Evolutionary conservation across 1,139 yeast genomes (phyloP), one percentile per base, ranked within the genome.

Genomic region (Pichia sp.): DNA sequence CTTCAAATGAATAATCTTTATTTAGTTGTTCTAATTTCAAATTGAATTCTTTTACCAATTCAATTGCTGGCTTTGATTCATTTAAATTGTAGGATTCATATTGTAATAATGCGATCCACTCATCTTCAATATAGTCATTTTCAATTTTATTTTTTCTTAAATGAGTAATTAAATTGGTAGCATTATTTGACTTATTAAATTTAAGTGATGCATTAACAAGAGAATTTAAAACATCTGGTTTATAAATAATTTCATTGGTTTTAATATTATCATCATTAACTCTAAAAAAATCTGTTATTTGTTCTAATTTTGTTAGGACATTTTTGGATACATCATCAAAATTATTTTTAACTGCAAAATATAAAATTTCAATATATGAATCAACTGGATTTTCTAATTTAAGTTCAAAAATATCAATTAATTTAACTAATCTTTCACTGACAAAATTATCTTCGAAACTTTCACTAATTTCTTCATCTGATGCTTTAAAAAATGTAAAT

Each of bases 401-500:
- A 8, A 42, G 10, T 44, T 61, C 62, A 27, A 61, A 36, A 11
- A 54, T 50, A 33, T 56, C 56, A 6, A 64, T 22, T 7, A 64
- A 42, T 19, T 47, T 36, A 14, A 58, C 44, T 28, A 63, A 49
- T 28, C 58, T 54, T 16, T 50, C 47, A 34, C 53, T 55, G 14
- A 64, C 67, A 30, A 56, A 54, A 45, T 62, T 60, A 19, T 58
- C 66, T 36, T 65, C 67, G 45, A 55, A 59, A 50, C 62, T 60
- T 33, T 52, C 48, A 28, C 64, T 60, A 22, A 65, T 58, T 46
- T 64, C 67, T 43, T 49, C 53, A 51, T 65, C 68, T 19, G 61
- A 60, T 5, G 69, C 67, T 27, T 50, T 50, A 36, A 66, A 62
- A 44, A 63, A 66, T 11, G 52, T 45, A 10, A 56, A 48, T 22